Base-by-base conservation (phyloP, 441 rosid genomes). In the Kokia cookei region DNA sequence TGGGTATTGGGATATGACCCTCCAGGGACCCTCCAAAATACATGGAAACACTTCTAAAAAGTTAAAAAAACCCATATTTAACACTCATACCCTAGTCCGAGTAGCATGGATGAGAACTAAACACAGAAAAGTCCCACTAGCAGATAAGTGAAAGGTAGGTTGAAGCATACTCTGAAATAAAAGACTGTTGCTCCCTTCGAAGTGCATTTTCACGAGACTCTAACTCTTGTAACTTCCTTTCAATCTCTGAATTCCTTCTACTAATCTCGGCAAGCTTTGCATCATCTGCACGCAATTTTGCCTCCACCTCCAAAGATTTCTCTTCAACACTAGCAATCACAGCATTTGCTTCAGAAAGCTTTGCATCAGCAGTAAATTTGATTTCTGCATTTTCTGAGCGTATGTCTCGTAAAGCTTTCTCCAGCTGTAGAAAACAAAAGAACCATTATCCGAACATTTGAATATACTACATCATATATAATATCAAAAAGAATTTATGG, bases 251-350 rank as follows among this genome's bases (percentile, higher is more conserved):
- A 71, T 87, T 91, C 84, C 87, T 96, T 76, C 99, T 87, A 81
- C 87, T 90, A 73, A 90, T 84, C 86, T 96, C 98, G 57, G 99
- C 99, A 84, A 96, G 89, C 79, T 81, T 92, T 51, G 98, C 98
- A 86, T 93, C 98, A 32, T 82, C 93, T 77, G 97, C 90, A 45
- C 85, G 90, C 75, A 91, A 73, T 83, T 93, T 96, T n/a, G 85
- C 91, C 82, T 93, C 98, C 37, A 93, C 86, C 82, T 91, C 99
- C 11, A 96, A 82, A 43, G 97, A 92, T 78, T 90, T 96, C 42
- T 91, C 97, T 76, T 92, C 97, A 67, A 96, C 81, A 62, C 90
- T 87, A 65, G 85, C 77, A 3, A 86, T 88, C 87, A 96, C 81
- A 59, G 97, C 97, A 82, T 89, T 85, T 59, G 99, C 97, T 80